Evolutionary conservation across 495 filamentous ascomycete genomes (phyloP), one percentile per base, ranked within the genome.

Genomic region (Melanomma pulvis-pyrius): DNA sequence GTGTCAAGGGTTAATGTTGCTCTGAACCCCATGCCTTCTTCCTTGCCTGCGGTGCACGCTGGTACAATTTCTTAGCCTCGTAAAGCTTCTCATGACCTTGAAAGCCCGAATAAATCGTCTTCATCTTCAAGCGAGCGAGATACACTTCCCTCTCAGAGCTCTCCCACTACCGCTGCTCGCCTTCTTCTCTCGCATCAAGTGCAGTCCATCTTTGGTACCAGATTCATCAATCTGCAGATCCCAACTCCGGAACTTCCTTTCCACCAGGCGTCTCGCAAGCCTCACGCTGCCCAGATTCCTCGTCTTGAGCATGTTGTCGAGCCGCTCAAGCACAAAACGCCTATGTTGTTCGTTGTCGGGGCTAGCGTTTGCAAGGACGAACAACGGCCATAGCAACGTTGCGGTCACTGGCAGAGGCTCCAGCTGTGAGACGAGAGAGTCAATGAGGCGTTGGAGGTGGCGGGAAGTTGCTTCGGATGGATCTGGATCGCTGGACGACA

Each of bases 231-330:
- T 17, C 17, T 41, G 34, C 8, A 41, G 34, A 22, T 50, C 47
- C 13, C 47, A 50, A 7, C 22, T 50, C 7, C 47, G 47, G 47
- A 50, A 50, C 47, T 50, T 50, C 9, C 22, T 7, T 50, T 50
- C 47, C 22, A 50, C 19, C 8, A 50, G 19, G 7, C 47, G 47
- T 50, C 47, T 50, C 19, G 47, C 22, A 8, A 50, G 47, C 21
- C 47, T 50, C 47, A 50, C 47, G 8, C 47, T 50, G 19, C 22
- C 13, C 8, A 50, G 47, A 22, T 50, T 50, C 47, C 47, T 50
- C 47, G 9, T 19, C 8, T 22, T 24, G 11, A 50, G 47, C 47
- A 50, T 50, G 19, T 19, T 7, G 19, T 22, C 22, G 8, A 50
- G 22, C 7, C 22, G 47, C 21, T 24, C 47, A 19, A 50, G 47